phyloP scores from a whole-genome alignment of 2,329 filamentous ascomycete genomes.

The Lecanoromycetidae sp. region DNA sequence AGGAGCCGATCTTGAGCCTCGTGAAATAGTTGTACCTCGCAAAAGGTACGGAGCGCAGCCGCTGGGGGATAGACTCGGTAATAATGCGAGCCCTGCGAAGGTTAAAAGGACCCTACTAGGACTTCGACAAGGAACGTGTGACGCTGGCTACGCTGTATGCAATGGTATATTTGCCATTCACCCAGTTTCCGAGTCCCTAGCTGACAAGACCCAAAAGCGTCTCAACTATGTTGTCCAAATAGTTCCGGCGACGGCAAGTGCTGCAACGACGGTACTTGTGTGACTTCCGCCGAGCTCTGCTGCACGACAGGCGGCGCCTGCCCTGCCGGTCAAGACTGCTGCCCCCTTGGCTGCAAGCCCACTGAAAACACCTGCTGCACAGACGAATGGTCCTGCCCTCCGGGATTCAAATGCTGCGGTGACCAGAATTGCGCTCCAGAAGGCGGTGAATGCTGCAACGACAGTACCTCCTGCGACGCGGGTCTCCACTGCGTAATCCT shows the following conservation, averaged over 20 bases:
- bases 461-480: not conserved
- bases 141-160: conserved; percentile 3
- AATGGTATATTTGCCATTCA: not conserved
- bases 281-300: not conserved
- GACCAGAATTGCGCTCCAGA: not conserved
- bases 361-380: conserved; percentile 2
- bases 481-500: conserved; percentile 5
- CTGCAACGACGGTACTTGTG: conserved; percentile 7
- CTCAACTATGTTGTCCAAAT: conserved; percentile 4
- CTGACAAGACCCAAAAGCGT: not conserved
- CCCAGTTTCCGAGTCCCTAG: no score
- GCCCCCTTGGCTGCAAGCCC: not conserved
- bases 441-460: conserved; percentile 5
- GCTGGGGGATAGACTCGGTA: not conserved
- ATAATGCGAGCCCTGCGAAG: not conserved
- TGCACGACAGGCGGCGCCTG: not conserved
- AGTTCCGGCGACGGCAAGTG: not conserved
- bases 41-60: not conserved
- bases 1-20: not conserved
- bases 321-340: not conserved
- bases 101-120: conserved; percentile 6
- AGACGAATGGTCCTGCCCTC: not conserved
- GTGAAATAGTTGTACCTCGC: not conserved
- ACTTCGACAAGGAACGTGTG: conserved; percentile 1
- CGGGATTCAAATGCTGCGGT: not conserved